Base-by-base conservation (phyloP, 2,329 filamentous ascomycete genomes). In the Xylaria sp. region DNA sequence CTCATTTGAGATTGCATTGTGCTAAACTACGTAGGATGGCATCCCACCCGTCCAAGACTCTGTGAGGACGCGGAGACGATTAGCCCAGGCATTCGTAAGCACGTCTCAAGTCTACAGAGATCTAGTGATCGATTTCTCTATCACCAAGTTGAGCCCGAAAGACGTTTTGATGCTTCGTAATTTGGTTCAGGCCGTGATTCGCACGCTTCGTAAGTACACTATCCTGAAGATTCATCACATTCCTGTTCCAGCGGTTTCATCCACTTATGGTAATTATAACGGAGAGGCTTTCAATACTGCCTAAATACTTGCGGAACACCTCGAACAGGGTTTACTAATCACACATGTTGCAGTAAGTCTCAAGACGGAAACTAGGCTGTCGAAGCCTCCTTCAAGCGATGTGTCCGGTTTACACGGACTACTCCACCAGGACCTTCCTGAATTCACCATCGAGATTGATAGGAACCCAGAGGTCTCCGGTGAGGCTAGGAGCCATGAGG, bases 41-140 rank as follows among this genome's bases (percentile, higher is more conserved):
- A 73, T 82, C 17, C 68, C 71, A 8, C 68, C 81, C 17, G 76
- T 79, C 3, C 72, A 75, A 27, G 72, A 79, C 58, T 72, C 70
- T 13, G 62, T 73, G 10, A 68, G 64, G 37, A 70, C 75, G 63
- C 78, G 81, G 31, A 76, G 81, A 43, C 75, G 78, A 37, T 73
- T 87, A 17, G 78, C 80, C 4, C 79, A 78, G 62, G 78, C 80
- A 0, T 86, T 86, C 60, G 83, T 87, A 60, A 79, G 83, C 58
- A 75, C 87, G 55, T 86, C 85, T 13, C 77, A 84, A 63, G 81
- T 81, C 2, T 81, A 84, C 61, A 78, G 85, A 70, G 85, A 87
- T 66, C 78, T 87, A 60, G 78, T 79, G 11, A 78, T 85, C 54
- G 85, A 87, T 55, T 77, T 86, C n/a, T 83, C 84, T 1, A 72